Base-by-base conservation (phyloP, 176 grass and related monocot species). In the Oryza punctata region DNA sequence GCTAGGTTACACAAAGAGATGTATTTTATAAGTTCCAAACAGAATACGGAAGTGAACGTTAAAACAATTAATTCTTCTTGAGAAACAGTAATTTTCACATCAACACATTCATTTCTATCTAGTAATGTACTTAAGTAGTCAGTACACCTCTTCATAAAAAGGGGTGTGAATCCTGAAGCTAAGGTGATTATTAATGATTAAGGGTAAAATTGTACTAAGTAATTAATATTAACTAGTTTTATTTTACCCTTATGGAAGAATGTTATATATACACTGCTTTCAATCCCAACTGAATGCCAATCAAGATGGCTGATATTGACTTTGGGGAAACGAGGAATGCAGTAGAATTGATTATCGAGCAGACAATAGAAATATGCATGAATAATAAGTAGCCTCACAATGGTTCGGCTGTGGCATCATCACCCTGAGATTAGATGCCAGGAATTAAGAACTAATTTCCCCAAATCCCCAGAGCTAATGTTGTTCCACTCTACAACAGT, bases 1-100 rank as follows among this genome's bases (percentile, higher is more conserved):
- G 52, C 29, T 11, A 79, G 38, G 21, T 79, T 80, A 54, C 7
- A 67, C 4, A 73, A 41, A 40, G n/a, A 49, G 28, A 45, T 23
- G 3, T 18, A 72, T 49, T 43, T 46, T 50, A 46, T 35, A 45
- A 85, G 66, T 38, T 78, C 6, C 26, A 78, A 78, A 78, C 11
- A 65, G 27, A 35, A 63, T 63, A 44, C 10, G 2, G 73, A 27
- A 14, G 32, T 35, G 16, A 23, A 67, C 67, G 35, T 50, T 57
- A 67, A 16, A 16, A 64, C 24, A 21, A 60, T 24, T 18, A 10
- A 2, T 64, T 33, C 30, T 23, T 11, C 29, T 63, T 57, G 11
- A 75, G 16, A 6, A 75, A 19, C 4, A 61, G 7, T 13, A 61
- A 67, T 75, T 65, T 72, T n/a, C 72, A 46, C 28, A 64, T 23